Evolutionary conservation across 2,329 filamentous ascomycete genomes (phyloP).

Genomic region (Trichoderma sp.): DNA sequence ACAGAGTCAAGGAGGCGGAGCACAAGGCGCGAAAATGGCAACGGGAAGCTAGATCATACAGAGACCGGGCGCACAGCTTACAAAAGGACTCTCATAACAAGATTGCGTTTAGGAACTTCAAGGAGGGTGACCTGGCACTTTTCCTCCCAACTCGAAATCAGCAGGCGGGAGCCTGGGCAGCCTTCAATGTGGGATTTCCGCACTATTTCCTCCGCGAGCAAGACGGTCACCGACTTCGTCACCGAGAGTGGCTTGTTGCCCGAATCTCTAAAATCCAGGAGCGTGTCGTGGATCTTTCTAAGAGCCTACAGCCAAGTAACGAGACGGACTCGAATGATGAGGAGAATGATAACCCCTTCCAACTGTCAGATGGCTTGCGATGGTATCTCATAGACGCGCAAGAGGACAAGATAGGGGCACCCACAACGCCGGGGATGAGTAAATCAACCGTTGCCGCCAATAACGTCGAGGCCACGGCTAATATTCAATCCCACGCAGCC

Average conservation of each 20-base stretch:
- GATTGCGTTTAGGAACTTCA: constrained; percentile 93
- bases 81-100: constrained; percentile 91
- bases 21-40: constrained; percentile 91
- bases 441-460: constrained; percentile 90
- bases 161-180: constrained; percentile 91
- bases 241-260: constrained; percentile 93
- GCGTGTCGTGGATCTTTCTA: constrained; percentile 86
- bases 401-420: constrained; percentile 89
- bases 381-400: constrained; percentile 95
- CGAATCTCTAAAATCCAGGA: constrained; percentile 90
- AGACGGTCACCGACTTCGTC: constrained; percentile 78
- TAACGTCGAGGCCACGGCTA: constrained; percentile 81
- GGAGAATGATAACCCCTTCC: constrained; percentile 95
- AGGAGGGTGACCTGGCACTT: constrained; percentile 89
- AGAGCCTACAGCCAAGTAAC: constrained; percentile 57
- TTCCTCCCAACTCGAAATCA: constrained; percentile 95
- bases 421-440: constrained; percentile 85
- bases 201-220: constrained; percentile 96
- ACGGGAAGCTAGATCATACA: constrained; percentile 79
- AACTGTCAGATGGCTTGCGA: constrained; percentile 86
- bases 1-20: constrained; percentile 89
- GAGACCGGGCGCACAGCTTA: constrained; percentile 77
- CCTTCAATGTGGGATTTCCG: constrained; percentile 95
- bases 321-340: constrained; percentile 57
- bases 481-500: constrained; percentile 53